Percentiles rank a stretch among this genome's conserved stretches.
phyloP scores from a whole-genome alignment of 2,329 filamentous ascomycete genomes.

The Phialophora macrospora region DNA sequence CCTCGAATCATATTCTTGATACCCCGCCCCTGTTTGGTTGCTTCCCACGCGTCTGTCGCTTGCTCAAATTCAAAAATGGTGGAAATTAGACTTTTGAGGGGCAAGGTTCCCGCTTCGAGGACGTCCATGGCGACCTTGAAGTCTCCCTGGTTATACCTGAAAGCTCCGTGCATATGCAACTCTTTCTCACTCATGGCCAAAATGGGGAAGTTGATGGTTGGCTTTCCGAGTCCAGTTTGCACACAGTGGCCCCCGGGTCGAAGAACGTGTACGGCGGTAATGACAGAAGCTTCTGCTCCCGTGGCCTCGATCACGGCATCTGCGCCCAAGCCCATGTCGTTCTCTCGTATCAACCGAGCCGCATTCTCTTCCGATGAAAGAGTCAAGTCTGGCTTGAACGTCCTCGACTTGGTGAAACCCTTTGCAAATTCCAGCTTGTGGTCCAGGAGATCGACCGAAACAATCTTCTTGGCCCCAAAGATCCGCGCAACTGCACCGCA shows the following conservation, averaged over 20 bases:
- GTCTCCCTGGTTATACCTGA: constrained; percentile 45
- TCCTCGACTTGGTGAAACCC: constrained; percentile 22
- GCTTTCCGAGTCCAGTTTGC: constrained; percentile 47
- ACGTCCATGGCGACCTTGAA: constrained; percentile 49
- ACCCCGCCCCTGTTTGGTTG: constrained; percentile 37
- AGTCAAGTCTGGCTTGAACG: constrained; percentile 31
- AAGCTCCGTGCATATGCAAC: constrained; percentile 44
- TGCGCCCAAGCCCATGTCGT: constrained; percentile 47
- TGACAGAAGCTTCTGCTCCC: constrained; percentile 51
- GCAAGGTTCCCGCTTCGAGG: constrained; percentile 41
- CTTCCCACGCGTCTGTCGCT: constrained; percentile 45
- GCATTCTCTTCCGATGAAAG: constrained; percentile 40
- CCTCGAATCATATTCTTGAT: constrained; percentile 40
- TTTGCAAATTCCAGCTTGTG: constrained; percentile 63
- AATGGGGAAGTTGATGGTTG: constrained; percentile 48
- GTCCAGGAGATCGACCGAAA: constrained; percentile 65
- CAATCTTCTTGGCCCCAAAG: constrained; percentile 64
- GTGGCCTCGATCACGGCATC: constrained; percentile 52
- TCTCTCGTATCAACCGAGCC: constrained; percentile 43
- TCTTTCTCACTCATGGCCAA: constrained; percentile 46
- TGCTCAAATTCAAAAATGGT: constrained; percentile 44
- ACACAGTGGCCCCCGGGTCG: constrained; percentile 43
- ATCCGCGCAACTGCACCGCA: constrained; percentile 65
- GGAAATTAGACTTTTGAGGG: constrained; percentile 44
- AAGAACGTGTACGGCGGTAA: constrained; percentile 50